Base-by-base conservation (phyloP, 2,329 filamentous ascomycete genomes). In the Sclerotinia sclerotiorum region DNA sequence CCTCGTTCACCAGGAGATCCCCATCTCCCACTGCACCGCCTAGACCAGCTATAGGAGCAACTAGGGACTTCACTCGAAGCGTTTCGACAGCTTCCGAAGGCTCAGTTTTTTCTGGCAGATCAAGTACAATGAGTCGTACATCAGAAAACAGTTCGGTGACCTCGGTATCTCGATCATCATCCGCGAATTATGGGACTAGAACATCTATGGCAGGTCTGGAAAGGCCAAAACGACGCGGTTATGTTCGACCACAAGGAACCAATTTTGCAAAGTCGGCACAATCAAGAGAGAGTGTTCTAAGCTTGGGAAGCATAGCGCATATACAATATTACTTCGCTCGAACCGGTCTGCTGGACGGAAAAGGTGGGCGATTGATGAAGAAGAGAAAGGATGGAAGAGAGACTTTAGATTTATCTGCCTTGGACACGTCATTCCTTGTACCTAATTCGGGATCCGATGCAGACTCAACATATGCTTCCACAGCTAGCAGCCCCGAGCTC, bases 251-350 rank as follows among this genome's bases (percentile, higher is more conserved):
- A 21, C 76, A 78, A 68, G 77, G 76, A 46, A 78, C 77, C 27
- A 75, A 93, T 76, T 99, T 98, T 79, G 92, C 95, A 35, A 90
- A 91, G 69, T 97, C 94, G 68, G 95, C 95, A 58, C 89, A 88
- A 77, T 93, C 93, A 63, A 86, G 95, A 71, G 94, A 99, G 79
- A 97, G 94, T 77, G 95, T 99, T 72, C 90, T 98, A 87, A 97
- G 93, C 77, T 81, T 99, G 71, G 95, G 95, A 67, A 97, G 94
- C 79, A 99, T 99, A 75, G 93, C 94, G 68, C 95, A 99, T 81
- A 83, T 99, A 76, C 95, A 99, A 80, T 97, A 98, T 81, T 99
- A 98, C 81, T 99, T 99, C 81, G 94, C 95, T 48, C 86, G 95
- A 69, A 99, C 95, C 0, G 95, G 95, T 7, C 81, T 99, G 72